Evolutionary conservation across 2,329 filamentous ascomycete species (phyloP), one percentile per base, ranked within the genome.

Genomic region (Ilyonectria robusta): DNA sequence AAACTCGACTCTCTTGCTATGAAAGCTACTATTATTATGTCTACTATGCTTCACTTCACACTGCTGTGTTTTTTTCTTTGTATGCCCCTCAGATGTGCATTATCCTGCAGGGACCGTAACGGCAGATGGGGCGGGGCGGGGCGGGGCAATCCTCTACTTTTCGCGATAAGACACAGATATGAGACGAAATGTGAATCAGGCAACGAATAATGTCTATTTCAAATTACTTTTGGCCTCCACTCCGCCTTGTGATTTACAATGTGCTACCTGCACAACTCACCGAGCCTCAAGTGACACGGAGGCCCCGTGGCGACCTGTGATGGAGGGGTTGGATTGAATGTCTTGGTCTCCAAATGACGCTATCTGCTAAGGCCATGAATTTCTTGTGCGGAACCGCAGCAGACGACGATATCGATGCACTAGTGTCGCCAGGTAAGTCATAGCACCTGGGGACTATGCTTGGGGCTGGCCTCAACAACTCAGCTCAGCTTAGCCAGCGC

Each of bases 1-100:
- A 59, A 74, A 73, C 73, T 74, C 71, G 71, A 75, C 73, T 76
- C 70, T 72, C 53, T 73, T 71, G 63, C 60, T 73, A 50, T 68
- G 70, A 59, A 64, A 51, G 56, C 59, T 55, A 51, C 59, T 66
- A 69, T n/a, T 42, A n/a, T 42, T 42, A 42, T 42, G 65, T 71
- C 29, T 59, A 69, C 65, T 61, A 57, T 66, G 33, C 64, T 40
- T 50, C 51, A 60, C 55, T 54, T 66, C 54, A 26, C n/a, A n/a
- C 33, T 62, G 60, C 31, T 59, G 58, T 63, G 51, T 66, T 31
- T 59, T 33, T 19, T 56, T 44, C 29, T 26, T 57, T 59, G 17
- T 57, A 26, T 59, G 44, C 37, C 40, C 40, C 19, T 37, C 40
- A 33, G 10, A 33, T 31, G 26, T 55, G 50, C 42, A 51, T 60